Evolutionary conservation across 2,329 filamentous ascomycete species (phyloP), one percentile per base, ranked within the genome.

Genomic region (Colletotrichum lupini): DNA sequence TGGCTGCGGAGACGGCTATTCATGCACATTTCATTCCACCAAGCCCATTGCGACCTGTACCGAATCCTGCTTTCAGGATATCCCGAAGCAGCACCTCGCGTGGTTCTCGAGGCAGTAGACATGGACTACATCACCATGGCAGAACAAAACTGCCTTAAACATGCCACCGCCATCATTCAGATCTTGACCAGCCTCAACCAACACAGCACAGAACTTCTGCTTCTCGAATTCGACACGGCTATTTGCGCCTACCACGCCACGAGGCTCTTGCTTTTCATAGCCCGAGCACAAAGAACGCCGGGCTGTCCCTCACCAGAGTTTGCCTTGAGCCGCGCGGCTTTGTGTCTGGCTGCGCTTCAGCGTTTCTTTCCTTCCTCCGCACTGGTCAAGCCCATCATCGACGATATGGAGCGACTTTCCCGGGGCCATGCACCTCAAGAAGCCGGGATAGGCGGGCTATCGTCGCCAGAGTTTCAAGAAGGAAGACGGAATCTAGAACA

Each of bases 41-140:
- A 86, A 59, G 83, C 81, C 12, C 81, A 85, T 65, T 85, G 83
- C 74, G 85, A 86, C 60, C 72, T 86, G 5, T 85, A 86, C 67
- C 83, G 85, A 2, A 80, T 85, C n/a, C 80, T 85, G 5, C 75
- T 86, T 3, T 79, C 80, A 2, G 82, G 80, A 14, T 86, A 83
- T 56, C 81, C 80, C 4, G 84, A 86, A 58, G 81, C 83, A 0
- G 82, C 84, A 0, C 84, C 83, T 0, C 67, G 73, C 0, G 77
- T 76, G 0, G 77, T 82, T 1, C 75, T 84, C 6, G 77, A 78
- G 4, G 77, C 74, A 3, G 74, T 82, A 2, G 77, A 77, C 6
- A 76, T 72, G 2, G 71, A 77, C 2, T 79, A 83, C 24, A 78
- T 80, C 6, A 74, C 77, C 0, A 73, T 77, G 2, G 82, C 77